Percentiles rank a stretch among this genome's conserved stretches.
Evolutionary conservation across 495 filamentous ascomycete species (phyloP).

Genomic region (Aspergillus campestris): DNA sequence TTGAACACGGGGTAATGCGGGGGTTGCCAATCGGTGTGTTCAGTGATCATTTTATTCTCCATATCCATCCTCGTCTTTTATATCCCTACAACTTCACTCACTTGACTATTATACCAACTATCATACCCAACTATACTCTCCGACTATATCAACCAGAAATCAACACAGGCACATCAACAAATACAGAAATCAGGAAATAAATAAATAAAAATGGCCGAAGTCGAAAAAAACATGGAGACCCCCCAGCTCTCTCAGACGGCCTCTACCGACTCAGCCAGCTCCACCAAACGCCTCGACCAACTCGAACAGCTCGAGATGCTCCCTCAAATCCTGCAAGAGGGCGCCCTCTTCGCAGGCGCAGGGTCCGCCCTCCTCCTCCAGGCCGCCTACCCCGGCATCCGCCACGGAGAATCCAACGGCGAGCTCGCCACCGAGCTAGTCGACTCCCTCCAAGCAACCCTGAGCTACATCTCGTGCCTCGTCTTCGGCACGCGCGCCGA

Average conservation of each 20-base stretch:
- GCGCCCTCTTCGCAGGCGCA: slow-evolving; percentile 31
- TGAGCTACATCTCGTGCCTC: slow-evolving; percentile 32
- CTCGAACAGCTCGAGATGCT: slow-evolving; percentile 20
- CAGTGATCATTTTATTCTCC: not conserved
- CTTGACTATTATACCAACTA: no score
- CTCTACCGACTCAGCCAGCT: slow-evolving; percentile 4
- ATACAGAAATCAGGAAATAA: not conserved
- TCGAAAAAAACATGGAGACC: slow-evolving; percentile 13
- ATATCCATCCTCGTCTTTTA: not conserved
- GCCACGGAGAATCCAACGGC: slow-evolving; percentile 8
- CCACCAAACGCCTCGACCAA: no score
- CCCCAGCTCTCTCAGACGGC: slow-evolving; percentile 3
- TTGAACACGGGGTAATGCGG: no score
- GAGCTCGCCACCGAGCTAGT: slow-evolving; percentile 27
- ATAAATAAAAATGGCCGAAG: slow-evolving; percentile 9
- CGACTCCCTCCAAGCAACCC: slow-evolving; percentile 24
- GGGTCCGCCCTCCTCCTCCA: slow-evolving; percentile 33
- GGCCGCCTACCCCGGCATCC: slow-evolving; percentile 30
- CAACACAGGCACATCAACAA: no score
- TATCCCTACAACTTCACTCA: not conserved
- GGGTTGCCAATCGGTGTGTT: no score
- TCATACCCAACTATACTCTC: no score
- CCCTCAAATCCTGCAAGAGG: slow-evolving; percentile 34
- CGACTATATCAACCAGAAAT: no score
- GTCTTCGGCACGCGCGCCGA: slow-evolving; percentile 30